phyloP scores from a whole-genome alignment of 129 eudicot species.

The Flaveria linearis region DNA sequence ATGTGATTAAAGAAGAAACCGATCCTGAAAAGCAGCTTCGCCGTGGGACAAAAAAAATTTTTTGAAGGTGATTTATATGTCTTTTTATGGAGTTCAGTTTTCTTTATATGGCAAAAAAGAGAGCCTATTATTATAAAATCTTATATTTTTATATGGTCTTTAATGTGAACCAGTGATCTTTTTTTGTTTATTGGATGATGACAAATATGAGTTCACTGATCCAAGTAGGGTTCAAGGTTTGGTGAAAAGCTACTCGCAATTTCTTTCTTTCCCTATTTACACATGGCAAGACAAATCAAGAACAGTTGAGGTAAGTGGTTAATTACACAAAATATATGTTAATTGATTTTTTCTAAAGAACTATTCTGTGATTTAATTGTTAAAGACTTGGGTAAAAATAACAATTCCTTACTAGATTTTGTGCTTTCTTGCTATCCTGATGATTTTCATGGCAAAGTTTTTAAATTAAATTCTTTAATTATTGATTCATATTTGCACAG shows the following conservation, averaged over 20 bases:
- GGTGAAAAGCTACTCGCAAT: conserved; percentile 92
- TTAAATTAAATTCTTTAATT: too few relatives aligned
- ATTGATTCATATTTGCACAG: too few relatives aligned
- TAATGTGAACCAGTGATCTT: background rate
- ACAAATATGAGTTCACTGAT: conserved; percentile 90
- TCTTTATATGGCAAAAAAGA: background rate
- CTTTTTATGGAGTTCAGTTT: background rate
- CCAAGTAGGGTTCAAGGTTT: conserved; percentile 70
- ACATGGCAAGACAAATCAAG: conserved; percentile 98
- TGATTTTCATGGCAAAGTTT: too few relatives aligned
- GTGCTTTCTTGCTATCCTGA: too few relatives aligned
- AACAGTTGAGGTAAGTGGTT: conserved; percentile 67
- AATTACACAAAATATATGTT: too few relatives aligned
- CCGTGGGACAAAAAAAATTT: conserved; percentile 79
- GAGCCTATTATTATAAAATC: background rate
- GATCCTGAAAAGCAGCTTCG: conserved; percentile 68
- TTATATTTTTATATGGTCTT: background rate
- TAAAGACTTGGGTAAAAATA: too few relatives aligned
- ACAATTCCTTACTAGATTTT: too few relatives aligned
- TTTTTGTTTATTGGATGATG: conserved; percentile 63
- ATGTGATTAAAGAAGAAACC: conserved; percentile 73
- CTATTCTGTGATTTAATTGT: too few relatives aligned
- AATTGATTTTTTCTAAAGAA: too few relatives aligned
- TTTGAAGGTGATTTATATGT: conserved; percentile 54
- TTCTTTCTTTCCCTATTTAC: conserved; percentile 91